Conservation (phyloP, 306 rosid species). For the Quercus dentata region DNA sequence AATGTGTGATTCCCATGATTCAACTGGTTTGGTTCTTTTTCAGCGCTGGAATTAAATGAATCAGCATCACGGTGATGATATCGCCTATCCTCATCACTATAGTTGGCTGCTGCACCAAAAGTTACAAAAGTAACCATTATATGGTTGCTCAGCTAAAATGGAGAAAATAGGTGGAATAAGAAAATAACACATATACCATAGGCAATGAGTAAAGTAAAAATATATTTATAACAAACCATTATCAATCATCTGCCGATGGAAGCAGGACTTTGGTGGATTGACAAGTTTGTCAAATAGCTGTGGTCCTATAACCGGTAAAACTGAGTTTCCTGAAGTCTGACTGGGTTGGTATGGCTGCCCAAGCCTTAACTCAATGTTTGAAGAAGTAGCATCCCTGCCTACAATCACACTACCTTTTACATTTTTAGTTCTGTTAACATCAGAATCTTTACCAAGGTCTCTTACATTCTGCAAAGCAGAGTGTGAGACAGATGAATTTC, state of each 20-base stretch:
- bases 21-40: conserved; percentile 31
- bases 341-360: conserved; percentile 53
- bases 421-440: conserved; percentile 25
- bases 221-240: conserved; percentile 44
- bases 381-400: conserved; percentile 40
- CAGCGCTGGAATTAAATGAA: conserved; percentile 20
- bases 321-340: conserved; percentile 32
- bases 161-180: conserved; percentile 2
- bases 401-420: conserved; percentile 27
- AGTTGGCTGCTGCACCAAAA: conserved; percentile 31
- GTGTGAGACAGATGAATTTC: conserved; percentile 24
- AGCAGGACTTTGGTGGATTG: conserved; percentile 38
- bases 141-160: conserved; percentile 18
- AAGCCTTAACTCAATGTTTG: conserved; percentile 57
- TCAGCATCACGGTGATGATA: conserved; percentile 22
- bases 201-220: conserved; percentile 18
- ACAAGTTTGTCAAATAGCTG: conserved; percentile 30
- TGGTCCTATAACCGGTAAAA: conserved; percentile 35
- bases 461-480: conserved; percentile 36
- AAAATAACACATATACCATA: neutral
- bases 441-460: conserved; percentile 34
- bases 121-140: conserved; percentile 17
- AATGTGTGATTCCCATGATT: conserved; percentile 31
- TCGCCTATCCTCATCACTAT: conserved; percentile 27
- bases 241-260: conserved; percentile 34